These are phyloP conservation scores for Stephanodiscus minutulus DNA, from an alignment of 108 stramenopile genomes.

Conservation along the genomic window DNA sequence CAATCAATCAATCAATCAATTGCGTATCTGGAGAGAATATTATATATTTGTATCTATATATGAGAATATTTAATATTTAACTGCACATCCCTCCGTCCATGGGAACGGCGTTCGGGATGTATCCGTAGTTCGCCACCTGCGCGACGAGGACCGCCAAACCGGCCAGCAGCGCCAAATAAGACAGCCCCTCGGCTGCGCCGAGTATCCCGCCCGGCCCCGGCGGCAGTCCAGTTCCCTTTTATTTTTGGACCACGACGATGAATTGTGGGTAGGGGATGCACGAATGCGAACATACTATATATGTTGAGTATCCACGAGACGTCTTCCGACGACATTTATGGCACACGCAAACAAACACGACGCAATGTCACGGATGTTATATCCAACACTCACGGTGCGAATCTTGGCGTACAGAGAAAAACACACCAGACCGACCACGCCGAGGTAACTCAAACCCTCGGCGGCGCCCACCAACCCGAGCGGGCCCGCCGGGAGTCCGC, in stretches of 20 bases:
- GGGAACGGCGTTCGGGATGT: conserved; percentile 85
- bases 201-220: conserved; percentile 68
- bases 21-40: conserved; percentile 7
- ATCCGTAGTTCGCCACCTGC: conserved; percentile 76
- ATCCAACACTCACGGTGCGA: conserved; percentile 45
- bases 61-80: not conserved
- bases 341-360: not conserved
- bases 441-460: conserved; percentile 74
- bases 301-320: too few species aligned
- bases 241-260: too few species aligned
- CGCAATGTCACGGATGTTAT: not conserved
- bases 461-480: conserved; percentile 63
- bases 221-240: conserved; percentile 65
- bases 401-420: conserved; percentile 63
- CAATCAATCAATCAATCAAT: too few species aligned
- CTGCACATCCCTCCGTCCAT: conserved; percentile 84
- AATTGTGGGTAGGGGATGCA: too few species aligned
- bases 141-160: conserved; percentile 66
- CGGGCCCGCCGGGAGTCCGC: conserved; percentile 78
- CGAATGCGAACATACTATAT: too few species aligned
- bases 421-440: conserved; percentile 51
- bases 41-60: not conserved
- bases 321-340: not conserved
- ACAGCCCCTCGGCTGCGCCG: conserved; percentile 73
- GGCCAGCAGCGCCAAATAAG: conserved; percentile 60